phyloP scores from a whole-genome alignment of 179 eudicot genomes.

The Drosera spatulata region DNA sequence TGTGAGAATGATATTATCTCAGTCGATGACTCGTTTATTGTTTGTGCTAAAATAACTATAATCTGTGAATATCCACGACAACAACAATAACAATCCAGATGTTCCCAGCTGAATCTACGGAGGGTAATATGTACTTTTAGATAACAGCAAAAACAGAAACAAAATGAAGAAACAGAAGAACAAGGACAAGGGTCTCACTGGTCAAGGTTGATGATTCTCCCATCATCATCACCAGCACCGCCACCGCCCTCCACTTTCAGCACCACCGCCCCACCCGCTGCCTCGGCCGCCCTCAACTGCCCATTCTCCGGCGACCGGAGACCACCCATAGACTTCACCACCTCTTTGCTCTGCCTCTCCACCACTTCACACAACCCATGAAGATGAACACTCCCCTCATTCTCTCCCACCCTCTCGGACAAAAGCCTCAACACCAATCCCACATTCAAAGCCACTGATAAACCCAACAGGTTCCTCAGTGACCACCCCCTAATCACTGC shows the following conservation, averaged over 20 bases:
- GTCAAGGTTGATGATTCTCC: slow-evolving; percentile 6
- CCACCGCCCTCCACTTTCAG: neutral
- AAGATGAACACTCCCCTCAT: neutral
- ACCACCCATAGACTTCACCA: neutral
- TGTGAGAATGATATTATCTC: no score
- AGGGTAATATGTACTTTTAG: neutral
- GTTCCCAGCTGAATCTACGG: neutral
- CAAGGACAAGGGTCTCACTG: neutral
- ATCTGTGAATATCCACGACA: neutral
- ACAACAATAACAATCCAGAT: neutral
- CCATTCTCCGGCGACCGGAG: neutral
- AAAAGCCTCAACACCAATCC: neutral
- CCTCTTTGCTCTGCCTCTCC: neutral
- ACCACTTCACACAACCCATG: neutral
- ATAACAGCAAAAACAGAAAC: no score
- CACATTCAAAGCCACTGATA: slow-evolving; percentile 4
- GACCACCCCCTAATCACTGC: neutral
- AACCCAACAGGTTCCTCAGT: neutral
- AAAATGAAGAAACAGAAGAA: neutral
- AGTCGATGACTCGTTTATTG: no score
- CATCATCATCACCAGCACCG: neutral
- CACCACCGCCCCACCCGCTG: neutral
- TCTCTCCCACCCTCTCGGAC: neutral
- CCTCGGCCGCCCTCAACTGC: neutral
- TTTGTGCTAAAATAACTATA: no score